Evolutionary conservation across 768 basidiomycete species (phyloP).

Genomic region (Lanmaoa rubissima): DNA sequence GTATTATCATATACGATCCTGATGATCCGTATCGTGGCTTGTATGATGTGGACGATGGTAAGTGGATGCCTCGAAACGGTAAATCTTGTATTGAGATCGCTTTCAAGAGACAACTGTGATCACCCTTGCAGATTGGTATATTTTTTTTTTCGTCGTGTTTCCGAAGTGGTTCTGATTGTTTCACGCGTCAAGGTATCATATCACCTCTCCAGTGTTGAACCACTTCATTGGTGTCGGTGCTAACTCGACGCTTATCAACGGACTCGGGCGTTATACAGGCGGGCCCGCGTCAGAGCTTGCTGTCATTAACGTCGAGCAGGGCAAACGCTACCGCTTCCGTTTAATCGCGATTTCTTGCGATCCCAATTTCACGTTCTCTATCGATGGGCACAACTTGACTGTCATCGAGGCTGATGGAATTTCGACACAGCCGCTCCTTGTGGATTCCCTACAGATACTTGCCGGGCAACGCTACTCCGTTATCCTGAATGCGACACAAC

Average conservation of each 20-base stretch:
- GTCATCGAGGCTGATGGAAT: slow-evolving; percentile 45
- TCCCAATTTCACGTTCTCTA: slow-evolving; percentile 43
- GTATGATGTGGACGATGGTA: slow-evolving; percentile 49
- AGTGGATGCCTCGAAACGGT: not conserved
- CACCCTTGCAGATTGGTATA: slow-evolving; percentile 27
- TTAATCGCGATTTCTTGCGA: slow-evolving; percentile 46
- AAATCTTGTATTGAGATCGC: not conserved
- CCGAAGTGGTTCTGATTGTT: not conserved
- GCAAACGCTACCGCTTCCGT: slow-evolving; percentile 48
- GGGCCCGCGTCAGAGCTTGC: slow-evolving; percentile 39
- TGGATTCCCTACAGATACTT: slow-evolving; percentile 35
- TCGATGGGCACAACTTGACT: slow-evolving; percentile 44
- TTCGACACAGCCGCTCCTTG: slow-evolving; percentile 40
- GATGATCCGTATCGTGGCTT: slow-evolving; percentile 36
- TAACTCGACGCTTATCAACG: slow-evolving; percentile 32
- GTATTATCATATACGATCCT: slow-evolving; percentile 43
- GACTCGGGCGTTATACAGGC: slow-evolving; percentile 28
- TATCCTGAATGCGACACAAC: slow-evolving; percentile 43
- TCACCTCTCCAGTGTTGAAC: slow-evolving; percentile 15
- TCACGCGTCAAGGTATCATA: slow-evolving; percentile 21
- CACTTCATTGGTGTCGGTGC: slow-evolving; percentile 16
- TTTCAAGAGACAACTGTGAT: slow-evolving; percentile 24
- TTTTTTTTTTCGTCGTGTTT: not conserved
- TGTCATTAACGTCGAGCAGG: slow-evolving; percentile 37
- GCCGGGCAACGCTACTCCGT: slow-evolving; percentile 43